phyloP scores from a whole-genome alignment of 2,329 filamentous ascomycete species.

The Stromatinia cepivora region DNA sequence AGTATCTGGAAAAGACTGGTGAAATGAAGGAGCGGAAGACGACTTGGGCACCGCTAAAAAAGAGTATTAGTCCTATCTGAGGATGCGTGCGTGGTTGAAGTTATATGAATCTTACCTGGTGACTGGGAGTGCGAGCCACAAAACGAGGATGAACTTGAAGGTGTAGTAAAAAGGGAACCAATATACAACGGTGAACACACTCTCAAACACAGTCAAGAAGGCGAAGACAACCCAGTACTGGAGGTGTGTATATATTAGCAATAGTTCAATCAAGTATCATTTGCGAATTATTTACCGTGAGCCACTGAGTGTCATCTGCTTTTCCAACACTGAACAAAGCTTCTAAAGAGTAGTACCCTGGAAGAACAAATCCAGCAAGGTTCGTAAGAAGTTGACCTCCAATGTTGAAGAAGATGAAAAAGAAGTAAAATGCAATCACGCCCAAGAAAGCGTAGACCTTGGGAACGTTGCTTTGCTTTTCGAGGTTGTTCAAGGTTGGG shows the following conservation, averaged over 20 bases:
- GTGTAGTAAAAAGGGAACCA: constrained; percentile 99
- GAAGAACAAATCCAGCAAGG: constrained; percentile 78
- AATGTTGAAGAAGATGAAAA: constrained; percentile 90
- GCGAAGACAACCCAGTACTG: constrained; percentile 88
- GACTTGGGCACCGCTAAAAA: constrained; percentile 80
- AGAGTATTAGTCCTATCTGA: constrained; percentile 27
- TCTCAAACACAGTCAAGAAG: constrained; percentile 82
- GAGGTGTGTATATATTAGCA: constrained; percentile 20
- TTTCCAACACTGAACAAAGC: constrained; percentile 73
- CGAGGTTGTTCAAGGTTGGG: constrained; percentile 77
- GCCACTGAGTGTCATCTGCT: constrained; percentile 79
- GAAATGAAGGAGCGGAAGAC: constrained; percentile 96
- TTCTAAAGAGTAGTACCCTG: constrained; percentile 79
- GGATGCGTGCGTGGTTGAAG: background rate
- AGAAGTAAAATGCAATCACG: constrained; percentile 77
- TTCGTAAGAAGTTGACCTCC: constrained; percentile 87
- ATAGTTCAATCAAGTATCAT: constrained; percentile 19
- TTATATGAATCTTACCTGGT: constrained; percentile 69
- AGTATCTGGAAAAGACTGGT: constrained; percentile 91
- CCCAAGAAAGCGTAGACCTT: constrained; percentile 84
- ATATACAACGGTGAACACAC: constrained; percentile 80
- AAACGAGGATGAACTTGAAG: constrained; percentile 97
- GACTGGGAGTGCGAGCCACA: constrained; percentile 96
- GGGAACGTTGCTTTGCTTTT: constrained; percentile 79
- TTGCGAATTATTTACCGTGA: constrained; percentile 56